A percentile compares a stretch with the other conserved stretches of the same genome.
Conservation (phyloP, 2,329 filamentous ascomycete genomes). For the Claviceps purpurea region DNA sequence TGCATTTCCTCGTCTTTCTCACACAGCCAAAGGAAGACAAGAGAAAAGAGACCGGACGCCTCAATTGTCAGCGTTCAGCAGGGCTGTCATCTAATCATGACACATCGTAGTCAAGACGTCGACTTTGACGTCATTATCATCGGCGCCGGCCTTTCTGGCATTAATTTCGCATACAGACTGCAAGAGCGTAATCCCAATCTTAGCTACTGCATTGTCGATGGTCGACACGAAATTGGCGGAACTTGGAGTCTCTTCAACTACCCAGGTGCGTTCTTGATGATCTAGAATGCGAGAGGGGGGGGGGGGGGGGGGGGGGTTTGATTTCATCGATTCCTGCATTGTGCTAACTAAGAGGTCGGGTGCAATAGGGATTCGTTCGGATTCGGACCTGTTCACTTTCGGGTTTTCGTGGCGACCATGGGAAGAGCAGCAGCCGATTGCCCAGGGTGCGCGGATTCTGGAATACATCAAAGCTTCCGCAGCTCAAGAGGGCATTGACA, state of each 20-base stretch:
- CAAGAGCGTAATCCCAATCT: conserved; percentile 39
- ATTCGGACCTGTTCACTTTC: conserved; percentile 44
- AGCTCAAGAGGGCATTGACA: conserved; percentile 20
- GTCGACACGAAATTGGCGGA: conserved; percentile 49
- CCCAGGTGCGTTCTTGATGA: conserved; percentile 28
- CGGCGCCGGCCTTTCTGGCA: conserved; percentile 56
- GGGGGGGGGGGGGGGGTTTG: too few species aligned
- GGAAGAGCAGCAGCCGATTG: conserved; percentile 38
- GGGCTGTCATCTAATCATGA: neutral
- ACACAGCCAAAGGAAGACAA: neutral
- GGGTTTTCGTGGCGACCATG: conserved; percentile 59
- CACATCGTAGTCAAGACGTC: neutral
- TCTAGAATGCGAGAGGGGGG: neutral
- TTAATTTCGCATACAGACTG: conserved; percentile 56
- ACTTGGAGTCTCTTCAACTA: conserved; percentile 67
- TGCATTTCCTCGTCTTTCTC: neutral
- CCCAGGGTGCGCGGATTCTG: conserved; percentile 32
- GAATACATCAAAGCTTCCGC: conserved; percentile 37
- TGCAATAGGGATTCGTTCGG: conserved; percentile 41
- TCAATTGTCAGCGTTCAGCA: neutral
- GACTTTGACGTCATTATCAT: conserved; percentile 44
- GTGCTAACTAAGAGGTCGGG: neutral
- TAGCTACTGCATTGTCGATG: conserved; percentile 51
- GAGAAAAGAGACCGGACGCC: neutral
- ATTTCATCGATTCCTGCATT: neutral